Conservation (phyloP, 352 stramenopile species). For the Hyaloperonospora brassicae region DNA sequence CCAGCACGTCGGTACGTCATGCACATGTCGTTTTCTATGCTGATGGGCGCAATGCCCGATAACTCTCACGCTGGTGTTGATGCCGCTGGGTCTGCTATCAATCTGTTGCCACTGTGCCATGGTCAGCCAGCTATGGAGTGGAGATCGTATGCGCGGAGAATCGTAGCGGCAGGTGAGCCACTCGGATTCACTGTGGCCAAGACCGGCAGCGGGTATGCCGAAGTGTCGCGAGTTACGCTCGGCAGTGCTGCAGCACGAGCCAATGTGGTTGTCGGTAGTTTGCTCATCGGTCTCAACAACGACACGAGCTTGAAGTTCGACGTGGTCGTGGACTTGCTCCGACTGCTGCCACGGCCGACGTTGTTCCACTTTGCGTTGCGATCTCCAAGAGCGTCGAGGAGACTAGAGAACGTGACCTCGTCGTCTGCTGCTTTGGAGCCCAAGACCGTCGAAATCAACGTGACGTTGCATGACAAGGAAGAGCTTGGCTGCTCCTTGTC, state of each 20-base stretch:
- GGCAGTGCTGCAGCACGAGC: constrained; percentile 49
- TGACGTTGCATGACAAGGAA: constrained; percentile 45
- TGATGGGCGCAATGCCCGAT: neutral
- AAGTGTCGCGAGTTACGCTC: constrained; percentile 55
- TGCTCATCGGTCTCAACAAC: constrained; percentile 60
- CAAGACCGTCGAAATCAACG: constrained; percentile 43
- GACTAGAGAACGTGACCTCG: constrained; percentile 31
- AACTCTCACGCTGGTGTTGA: neutral
- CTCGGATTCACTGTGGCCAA: constrained; percentile 73
- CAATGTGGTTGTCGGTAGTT: constrained; percentile 64
- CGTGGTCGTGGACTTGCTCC: constrained; percentile 58
- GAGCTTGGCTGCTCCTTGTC: constrained; percentile 58
- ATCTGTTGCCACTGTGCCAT: constrained; percentile 2
- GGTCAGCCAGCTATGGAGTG: constrained; percentile 31
- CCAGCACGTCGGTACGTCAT: constrained; percentile 25
- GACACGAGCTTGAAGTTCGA: constrained; percentile 58
- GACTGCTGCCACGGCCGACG: constrained; percentile 41
- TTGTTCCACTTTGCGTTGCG: constrained; percentile 61
- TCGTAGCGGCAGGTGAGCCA: constrained; percentile 33
- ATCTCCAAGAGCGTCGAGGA: constrained; percentile 18
- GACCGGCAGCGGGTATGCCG: constrained; percentile 52
- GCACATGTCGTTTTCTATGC: neutral
- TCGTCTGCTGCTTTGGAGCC: constrained; percentile 43
- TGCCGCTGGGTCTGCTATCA: neutral
- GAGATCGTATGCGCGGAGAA: constrained; percentile 52